phyloP scores from a whole-genome alignment of 495 filamentous ascomycete genomes.

The Penicillium desertorum region DNA sequence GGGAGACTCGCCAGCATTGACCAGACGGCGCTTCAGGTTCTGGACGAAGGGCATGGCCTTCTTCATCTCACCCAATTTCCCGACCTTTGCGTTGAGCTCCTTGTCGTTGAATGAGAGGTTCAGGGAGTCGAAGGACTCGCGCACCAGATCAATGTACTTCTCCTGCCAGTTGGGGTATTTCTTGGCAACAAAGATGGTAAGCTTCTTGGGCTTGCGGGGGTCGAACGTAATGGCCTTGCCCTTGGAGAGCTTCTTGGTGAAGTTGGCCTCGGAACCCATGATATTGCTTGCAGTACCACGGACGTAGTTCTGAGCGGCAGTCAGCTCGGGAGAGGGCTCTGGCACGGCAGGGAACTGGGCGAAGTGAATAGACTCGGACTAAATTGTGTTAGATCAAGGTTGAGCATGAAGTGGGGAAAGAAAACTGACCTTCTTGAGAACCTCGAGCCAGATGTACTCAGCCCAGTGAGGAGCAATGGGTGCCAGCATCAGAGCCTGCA shows the following conservation, averaged over 20 bases:
- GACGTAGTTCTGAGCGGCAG: constrained; percentile 79
- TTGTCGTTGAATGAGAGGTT: constrained; percentile 70
- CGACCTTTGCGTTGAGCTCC: constrained; percentile 67
- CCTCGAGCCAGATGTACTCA: constrained; percentile 89
- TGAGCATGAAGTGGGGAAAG: neutral
- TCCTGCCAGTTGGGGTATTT: constrained; percentile 86
- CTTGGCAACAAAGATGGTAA: constrained; percentile 81
- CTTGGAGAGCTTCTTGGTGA: constrained; percentile 81
- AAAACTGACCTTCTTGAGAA: constrained; percentile 67
- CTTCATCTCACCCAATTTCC: constrained; percentile 87
- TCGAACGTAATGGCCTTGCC: constrained; percentile 81
- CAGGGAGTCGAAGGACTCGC: constrained; percentile 58
- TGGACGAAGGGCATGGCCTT: constrained; percentile 98
- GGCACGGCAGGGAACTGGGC: constrained; percentile 74
- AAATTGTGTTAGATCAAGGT: constrained; percentile 23
- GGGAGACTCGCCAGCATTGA: constrained; percentile 53
- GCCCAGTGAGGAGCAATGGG: constrained; percentile 91
- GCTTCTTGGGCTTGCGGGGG: constrained; percentile 83
- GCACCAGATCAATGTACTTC: constrained; percentile 81
- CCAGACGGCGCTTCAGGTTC: constrained; percentile 74
- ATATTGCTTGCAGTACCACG: constrained; percentile 72
- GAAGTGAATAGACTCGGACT: constrained; percentile 69
- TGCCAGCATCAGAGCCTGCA: constrained; percentile 79
- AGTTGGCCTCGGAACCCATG: constrained; percentile 80
- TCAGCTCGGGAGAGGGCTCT: constrained; percentile 57